Base-by-base conservation (phyloP, 441 rosid species). In the Flueggea neowawraea region DNA sequence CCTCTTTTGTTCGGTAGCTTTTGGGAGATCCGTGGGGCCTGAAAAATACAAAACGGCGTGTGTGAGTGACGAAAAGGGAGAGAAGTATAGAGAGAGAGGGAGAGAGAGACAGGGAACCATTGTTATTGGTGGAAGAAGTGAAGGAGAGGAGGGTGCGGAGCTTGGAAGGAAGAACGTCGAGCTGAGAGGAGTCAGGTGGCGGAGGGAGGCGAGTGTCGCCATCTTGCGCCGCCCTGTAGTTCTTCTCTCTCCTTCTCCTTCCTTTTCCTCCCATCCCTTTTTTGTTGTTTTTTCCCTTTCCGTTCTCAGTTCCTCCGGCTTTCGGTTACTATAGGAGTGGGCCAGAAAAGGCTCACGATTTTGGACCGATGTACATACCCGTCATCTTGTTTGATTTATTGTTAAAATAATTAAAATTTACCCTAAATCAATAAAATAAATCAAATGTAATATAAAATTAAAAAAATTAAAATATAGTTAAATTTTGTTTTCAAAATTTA, bases 151-250 rank as follows among this genome's bases (percentile, higher is more conserved):
- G 74, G 61, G 63, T 31, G 67, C 98, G 98, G 59, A 93, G 95
- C 70, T 88, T 93, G 16, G 89, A 73, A 49, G 97, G 96, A 66
- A 94, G 58, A 58, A 83, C 87, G 61, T 90, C 94, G 56, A 78
- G 73, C 65, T 84, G 75, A n/a, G 90, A 78, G 62, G 74, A 80
- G 61, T 87, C 78, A 48, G 98, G 97, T 1, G 97, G 93, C 28
- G 96, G 96, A 49, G 96, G 97, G 11, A 87, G 91, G 10, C 84
- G 70, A 43, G 73, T 63, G 55, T 74, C 67, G 15, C 87, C 89
- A 53, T 95, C 96, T 68, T 93, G 98, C 15, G 91, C 91, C 5
- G 90, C 93, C 62, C 59, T 53, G 70, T 83, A 90, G 74, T 94
- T 94, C 73, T 84, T 91, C 74, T 87, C 93, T 80, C 97, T 79